Evolutionary conservation across 1,284 basidiomycete genomes (phyloP), one percentile per base, ranked within the genome.

Genomic region (Naganishia liquefaciens): DNA sequence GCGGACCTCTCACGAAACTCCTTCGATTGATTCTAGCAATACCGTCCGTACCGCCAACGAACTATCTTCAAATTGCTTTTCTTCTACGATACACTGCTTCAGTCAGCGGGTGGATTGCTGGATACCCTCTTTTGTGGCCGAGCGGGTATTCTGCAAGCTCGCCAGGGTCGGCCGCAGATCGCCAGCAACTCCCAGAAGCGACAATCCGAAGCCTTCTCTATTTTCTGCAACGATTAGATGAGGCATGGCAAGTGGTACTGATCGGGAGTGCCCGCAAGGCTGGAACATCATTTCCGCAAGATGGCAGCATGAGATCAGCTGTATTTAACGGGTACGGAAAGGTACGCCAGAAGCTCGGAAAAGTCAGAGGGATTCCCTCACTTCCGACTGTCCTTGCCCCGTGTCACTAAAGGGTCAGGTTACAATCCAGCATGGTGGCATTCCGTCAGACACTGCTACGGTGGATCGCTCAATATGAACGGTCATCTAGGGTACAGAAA

Each of bases 121-220:
- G 57, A 50, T 60, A 60, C 7, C 57, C 57, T 40, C 57, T 60
- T 17, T 3, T 37, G n/a, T 60, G 57, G 57, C 57, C 57, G 19
- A n/a, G 13, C 23, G 46, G 39, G 28, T 60, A 60, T 40, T 25
- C 46, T 9, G 4, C 46, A 30, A 19, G 11, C 6, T 15, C 46
- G 28, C 43, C 6, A n/a, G 55, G 21, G n/a, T 17, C 11, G 21
- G 27, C 47, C 7, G 5, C 46, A 51, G 44, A 28, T 13, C 13
- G 37, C 3, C 46, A 50, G 33, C 37, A 49, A 11, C 46, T 40
- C 17, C 46, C 57, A 27, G 30, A 50, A 25, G 23, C 17, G 27
- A 60, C 57, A 23, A 27, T 50, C 11, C 21, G 30, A 10, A n/a
- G 39, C 13, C 57, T 60, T 11, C 30, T 60, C 9, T 46, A 28